Percentiles rank a stretch among this genome's conserved stretches.
Conservation (phyloP, 1,139 yeast species). For the Geotrichum siamense region DNA sequence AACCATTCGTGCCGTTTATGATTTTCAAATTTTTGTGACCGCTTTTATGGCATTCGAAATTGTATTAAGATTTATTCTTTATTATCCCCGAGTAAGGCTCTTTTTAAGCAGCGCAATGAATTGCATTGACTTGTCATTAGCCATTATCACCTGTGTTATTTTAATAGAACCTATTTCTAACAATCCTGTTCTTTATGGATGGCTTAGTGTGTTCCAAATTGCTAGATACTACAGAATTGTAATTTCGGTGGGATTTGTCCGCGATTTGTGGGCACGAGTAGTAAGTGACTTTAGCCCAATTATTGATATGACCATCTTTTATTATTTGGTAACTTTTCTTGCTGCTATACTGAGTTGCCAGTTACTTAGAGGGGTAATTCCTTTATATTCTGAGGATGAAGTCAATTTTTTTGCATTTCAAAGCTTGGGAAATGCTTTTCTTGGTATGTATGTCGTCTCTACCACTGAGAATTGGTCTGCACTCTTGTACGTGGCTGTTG, state of each 20-base stretch:
- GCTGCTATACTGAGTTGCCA: conserved; percentile 61
- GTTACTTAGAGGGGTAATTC: conserved; percentile 66
- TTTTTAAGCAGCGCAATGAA: conserved; percentile 56
- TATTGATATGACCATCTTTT: conserved; percentile 66
- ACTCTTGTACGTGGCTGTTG: conserved; percentile 39
- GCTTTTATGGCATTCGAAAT: conserved; percentile 50
- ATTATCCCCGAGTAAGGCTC: conserved; percentile 52
- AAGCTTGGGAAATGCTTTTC: conserved; percentile 64
- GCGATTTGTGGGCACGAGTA: conserved; percentile 62
- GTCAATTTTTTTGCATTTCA: conserved; percentile 42
- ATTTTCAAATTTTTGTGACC: conserved; percentile 18
- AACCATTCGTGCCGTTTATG: conserved; percentile 1
- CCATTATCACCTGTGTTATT: conserved; percentile 51
- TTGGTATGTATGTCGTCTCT: conserved; percentile 71
- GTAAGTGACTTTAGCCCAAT: conserved; percentile 60
- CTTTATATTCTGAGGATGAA: conserved; percentile 34
- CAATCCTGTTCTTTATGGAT: conserved; percentile 52
- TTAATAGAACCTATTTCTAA: conserved; percentile 47
- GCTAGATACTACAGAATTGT: conserved; percentile 74
- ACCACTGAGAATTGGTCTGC: conserved; percentile 92
- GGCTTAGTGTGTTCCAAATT: conserved; percentile 76
- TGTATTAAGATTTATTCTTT: conserved; percentile 47
- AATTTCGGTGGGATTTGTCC: conserved; percentile 47
- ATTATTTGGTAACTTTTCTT: conserved; percentile 54
- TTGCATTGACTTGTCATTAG: conserved; percentile 54